Conservation (phyloP, 2,329 filamentous ascomycete species). For the Dendrostoma leiphaemia region DNA sequence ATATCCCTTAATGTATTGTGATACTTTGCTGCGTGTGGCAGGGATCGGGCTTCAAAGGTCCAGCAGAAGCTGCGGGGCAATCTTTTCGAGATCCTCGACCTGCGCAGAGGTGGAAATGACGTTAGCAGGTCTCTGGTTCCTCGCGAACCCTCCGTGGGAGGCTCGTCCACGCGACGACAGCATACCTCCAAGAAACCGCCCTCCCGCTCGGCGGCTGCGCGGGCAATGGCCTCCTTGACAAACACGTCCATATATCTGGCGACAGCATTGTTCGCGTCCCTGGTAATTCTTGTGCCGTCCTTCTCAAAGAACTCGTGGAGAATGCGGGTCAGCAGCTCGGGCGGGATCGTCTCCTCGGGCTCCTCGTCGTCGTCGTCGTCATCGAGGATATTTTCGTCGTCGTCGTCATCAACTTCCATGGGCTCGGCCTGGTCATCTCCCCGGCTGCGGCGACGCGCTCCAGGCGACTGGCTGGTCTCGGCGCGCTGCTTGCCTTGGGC, state of each 20-base stretch:
- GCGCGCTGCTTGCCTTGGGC: slow-evolving; percentile 15
- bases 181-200: slow-evolving; percentile 73
- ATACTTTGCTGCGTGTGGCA: neutral
- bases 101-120: slow-evolving; percentile 31
- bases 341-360: slow-evolving; percentile 58
- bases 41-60: slow-evolving; percentile 62
- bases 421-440: slow-evolving; percentile 27
- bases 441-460: slow-evolving; percentile 24
- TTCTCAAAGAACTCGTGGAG: slow-evolving; percentile 77
- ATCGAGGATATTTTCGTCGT: slow-evolving; percentile 13
- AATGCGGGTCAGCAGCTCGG: slow-evolving; percentile 71
- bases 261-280: slow-evolving; percentile 73
- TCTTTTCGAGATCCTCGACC: slow-evolving; percentile 87
- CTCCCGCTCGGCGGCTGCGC: slow-evolving; percentile 69
- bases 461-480: slow-evolving; percentile 7
- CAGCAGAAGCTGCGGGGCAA: slow-evolving; percentile 79
- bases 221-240: slow-evolving; percentile 81
- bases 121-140: slow-evolving; percentile 20
- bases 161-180: too few relatives aligned
- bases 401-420: slow-evolving; percentile 30
- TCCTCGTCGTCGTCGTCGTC: slow-evolving; percentile 25
- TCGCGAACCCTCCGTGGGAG: neutral
- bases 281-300: slow-evolving; percentile 69
- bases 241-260: slow-evolving; percentile 90
- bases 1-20: neutral